Conservation (phyloP, 129 eudicot genomes). For the Flaveria bidentis region DNA sequence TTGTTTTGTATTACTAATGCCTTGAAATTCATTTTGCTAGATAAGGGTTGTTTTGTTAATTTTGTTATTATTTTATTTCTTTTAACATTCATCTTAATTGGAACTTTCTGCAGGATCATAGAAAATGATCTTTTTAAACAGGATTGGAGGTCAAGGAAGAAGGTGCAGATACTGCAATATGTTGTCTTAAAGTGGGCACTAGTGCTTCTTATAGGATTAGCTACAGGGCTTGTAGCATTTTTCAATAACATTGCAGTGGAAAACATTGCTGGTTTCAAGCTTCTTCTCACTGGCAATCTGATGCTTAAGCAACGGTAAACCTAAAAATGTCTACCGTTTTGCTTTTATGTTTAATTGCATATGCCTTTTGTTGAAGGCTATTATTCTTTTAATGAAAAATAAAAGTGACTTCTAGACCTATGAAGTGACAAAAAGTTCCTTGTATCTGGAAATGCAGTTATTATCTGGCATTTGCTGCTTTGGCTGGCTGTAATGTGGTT, state of each 20-base stretch:
- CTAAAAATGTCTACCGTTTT: slow-evolving; percentile 11
- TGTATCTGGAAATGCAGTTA: slow-evolving; percentile 57
- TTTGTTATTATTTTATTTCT: background rate
- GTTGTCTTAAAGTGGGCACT: slow-evolving; percentile 83
- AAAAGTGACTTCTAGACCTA: slow-evolving; percentile 12
- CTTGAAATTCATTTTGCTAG: background rate
- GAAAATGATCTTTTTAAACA: slow-evolving; percentile 96
- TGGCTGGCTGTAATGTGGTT: slow-evolving; percentile 72
- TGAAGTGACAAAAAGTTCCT: slow-evolving; percentile 32
- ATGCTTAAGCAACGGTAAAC: slow-evolving; percentile 76
- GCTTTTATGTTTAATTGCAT: slow-evolving; percentile 6
- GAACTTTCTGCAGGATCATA: slow-evolving; percentile 62
- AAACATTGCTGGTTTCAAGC: slow-evolving; percentile 93
- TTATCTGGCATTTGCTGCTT: slow-evolving; percentile 69
- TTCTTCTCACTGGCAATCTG: slow-evolving; percentile 68
- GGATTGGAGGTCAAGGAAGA: slow-evolving; percentile 97
- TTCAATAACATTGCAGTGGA: slow-evolving; percentile 90
- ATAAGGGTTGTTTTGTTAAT: background rate
- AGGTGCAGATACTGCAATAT: slow-evolving; percentile 75
- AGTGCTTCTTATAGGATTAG: slow-evolving; percentile 78
- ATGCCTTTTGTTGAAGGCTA: slow-evolving; percentile 4
- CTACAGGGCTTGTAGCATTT: slow-evolving; percentile 89
- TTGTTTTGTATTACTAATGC: background rate
- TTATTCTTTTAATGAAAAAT: background rate
- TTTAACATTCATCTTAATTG: background rate